Evolutionary conservation across 1,284 basidiomycete genomes (phyloP), one percentile per base, ranked within the genome.

Genomic region (Pseudomicrostroma phylloplanum): DNA sequence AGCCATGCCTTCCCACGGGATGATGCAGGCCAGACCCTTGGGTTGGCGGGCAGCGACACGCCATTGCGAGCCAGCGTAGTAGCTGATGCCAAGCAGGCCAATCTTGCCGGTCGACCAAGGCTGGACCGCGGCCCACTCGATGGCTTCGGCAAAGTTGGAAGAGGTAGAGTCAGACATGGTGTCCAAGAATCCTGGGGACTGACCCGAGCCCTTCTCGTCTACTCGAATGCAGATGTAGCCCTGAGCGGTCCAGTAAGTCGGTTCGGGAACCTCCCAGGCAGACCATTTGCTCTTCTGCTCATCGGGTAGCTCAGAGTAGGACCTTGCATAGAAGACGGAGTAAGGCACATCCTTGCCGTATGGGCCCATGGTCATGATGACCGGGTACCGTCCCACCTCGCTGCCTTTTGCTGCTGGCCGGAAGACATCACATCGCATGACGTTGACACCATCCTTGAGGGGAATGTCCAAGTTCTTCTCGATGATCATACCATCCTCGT

Each of bases 181-280:
- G 58, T 80, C 75, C 17, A 76, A 56, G 61, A 68, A 76, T 1
- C 77, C 78, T 7, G 74, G 71, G n/a, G 68, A 71, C 25, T 67
- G 64, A 0, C 79, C 79, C 1, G 69, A 64, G 6, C 79, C 79
- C 17, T 76, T 68, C 63, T 80, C 79, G 56, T 80, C 79, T 8
- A 75, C 73, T 9, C 79, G 71, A 9, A 36, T 36, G 30, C 30
- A 36, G 30, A 36, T 36, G 30, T 36, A 36, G 30, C 30, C 30
- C 30, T 78, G 72, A 12, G 30, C 41, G 11, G 74, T 72, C 79
- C 78, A 80, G 68, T 71, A 79, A 46, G 63, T 68, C 12, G 72
- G 74, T 55, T 79, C 71, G 36, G 79, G 79, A 1, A 70, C 72
- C 57, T 80, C 78, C 79, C 79, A 80, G 1, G 76, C 74, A 1